Base-by-base conservation (phyloP, 352 stramenopile species). In the Globisporangium echinulatum region DNA sequence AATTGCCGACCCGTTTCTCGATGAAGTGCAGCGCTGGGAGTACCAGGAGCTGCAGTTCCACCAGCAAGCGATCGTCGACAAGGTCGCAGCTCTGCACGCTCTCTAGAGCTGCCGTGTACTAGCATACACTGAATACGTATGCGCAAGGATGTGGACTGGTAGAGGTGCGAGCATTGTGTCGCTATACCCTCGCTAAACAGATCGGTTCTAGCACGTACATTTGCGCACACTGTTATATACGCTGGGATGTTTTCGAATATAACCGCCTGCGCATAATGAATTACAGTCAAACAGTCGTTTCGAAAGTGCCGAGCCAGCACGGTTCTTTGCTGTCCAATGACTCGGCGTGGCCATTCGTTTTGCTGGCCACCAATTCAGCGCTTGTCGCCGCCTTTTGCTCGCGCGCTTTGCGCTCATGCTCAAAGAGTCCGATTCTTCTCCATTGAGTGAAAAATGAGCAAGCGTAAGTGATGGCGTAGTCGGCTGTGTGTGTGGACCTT, bases 361-460 rank as follows among this genome's bases (percentile, higher is more conserved):
- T 48, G 57, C 17, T 36, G 19, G 54, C 60, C 46, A 66, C 42
- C 50, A 56, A 52, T 62, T 63, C 57, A 39, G 56, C 43, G 11
- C 15, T 25, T 9, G 19, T 25, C 8, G 51, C 15, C 2, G n/a
- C 38, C 15, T 19, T 14, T 10, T 38, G 33, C 25, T 11, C 14
- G 9, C 7, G 33, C 33, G 49, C 49, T 44, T n/a, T 38, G 25
- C 52, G 40, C 36, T 55, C 39, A 25, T 42, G 17, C 52, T 8
- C 52, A 52, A 75, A 77, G 70, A 73, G 72, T 67, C 70, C 68
- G 62, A 79, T 87, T 91, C 82, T 64, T 54, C 59, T 64, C 52
- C 73, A 88, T 67, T 81, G 79, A 87, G 75, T 84, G 79, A 79
- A 86, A 86, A 83, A 91, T 91, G 82, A 79, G 65, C 72, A 91